These are phyloP conservation scores for Comarum palustre DNA, from an alignment of 306 rosid genomes.

Conservation along the genomic window DNA sequence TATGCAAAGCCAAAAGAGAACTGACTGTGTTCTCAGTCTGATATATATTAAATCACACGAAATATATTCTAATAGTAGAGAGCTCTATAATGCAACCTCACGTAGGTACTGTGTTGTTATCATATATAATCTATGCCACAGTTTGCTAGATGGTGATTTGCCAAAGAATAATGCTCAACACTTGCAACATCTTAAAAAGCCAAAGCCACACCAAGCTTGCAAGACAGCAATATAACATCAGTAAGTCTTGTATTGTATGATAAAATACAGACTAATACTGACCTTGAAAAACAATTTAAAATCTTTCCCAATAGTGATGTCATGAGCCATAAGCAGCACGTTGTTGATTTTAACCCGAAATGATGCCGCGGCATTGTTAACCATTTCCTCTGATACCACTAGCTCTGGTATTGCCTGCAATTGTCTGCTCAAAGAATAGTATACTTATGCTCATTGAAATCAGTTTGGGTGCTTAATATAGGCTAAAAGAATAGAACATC, in stretches of 20 bases:
- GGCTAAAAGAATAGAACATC: slow-evolving; percentile 15
- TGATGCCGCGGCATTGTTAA: slow-evolving; percentile 79
- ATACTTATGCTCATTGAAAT: slow-evolving; percentile 15
- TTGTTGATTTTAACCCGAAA: slow-evolving; percentile 82
- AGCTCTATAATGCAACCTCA: not conserved
- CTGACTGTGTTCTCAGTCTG: not conserved
- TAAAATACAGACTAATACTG: slow-evolving; percentile 26
- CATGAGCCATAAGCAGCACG: slow-evolving; percentile 84
- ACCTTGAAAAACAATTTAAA: slow-evolving; percentile 86
- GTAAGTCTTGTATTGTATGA: not conserved
- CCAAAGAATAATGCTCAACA: not conserved
- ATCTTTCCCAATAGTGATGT: slow-evolving; percentile 90
- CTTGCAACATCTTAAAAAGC: not conserved
- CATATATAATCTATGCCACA: not conserved
- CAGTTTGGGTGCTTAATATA: slow-evolving; percentile 10
- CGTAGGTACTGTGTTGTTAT: not conserved
- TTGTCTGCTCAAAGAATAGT: slow-evolving; percentile 51
- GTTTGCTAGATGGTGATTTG: not conserved
- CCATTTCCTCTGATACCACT: slow-evolving; percentile 94
- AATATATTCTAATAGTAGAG: not conserved
- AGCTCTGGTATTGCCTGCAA: slow-evolving; percentile 64
- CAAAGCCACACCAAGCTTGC: slow-evolving; percentile 3
- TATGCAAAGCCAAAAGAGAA: not conserved
- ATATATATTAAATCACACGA: not conserved
- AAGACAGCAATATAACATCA: slow-evolving; percentile 18